Evolutionary conservation across 2,329 filamentous ascomycete genomes (phyloP), one percentile per base, ranked within the genome.

Genomic region (Apiospora hydei): DNA sequence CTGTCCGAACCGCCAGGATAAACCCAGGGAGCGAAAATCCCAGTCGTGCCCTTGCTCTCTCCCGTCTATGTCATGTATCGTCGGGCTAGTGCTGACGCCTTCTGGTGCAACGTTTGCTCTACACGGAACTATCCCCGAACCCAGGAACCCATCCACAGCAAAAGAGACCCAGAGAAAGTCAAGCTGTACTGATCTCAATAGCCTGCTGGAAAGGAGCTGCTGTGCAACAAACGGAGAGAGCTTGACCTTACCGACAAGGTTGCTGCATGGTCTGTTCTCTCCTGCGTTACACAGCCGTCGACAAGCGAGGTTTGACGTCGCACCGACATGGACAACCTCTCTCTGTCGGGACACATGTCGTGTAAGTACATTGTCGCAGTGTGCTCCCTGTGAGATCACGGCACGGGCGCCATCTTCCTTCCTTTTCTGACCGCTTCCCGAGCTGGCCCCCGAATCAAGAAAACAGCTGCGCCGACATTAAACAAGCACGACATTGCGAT

Each of bases 271-370:
- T 30, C 7, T 64, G n/a, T 30, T 64, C 30, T 41, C 57, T 38
- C 18, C 8, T 64, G 34, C 57, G 57, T 64, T 41, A n/a, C 57
- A 64, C 57, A 41, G 34, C 57, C 30, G 21, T 34, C 34, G 34
- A 41, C 34, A 64, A 41, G 57, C 57, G 57, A 64, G 34, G 18
- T 24, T 64, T 6, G 57, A 64, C 57, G 34, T 64, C 10, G 57
- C 13, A 64, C 57, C 18, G 34, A 64, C 57, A 64, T 41, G 57
- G 57, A 64, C 18, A 64, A 18, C 18, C 30, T 64, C 30, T 41
- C 57, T 61, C 53, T 61, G 53, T 61, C 53, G 26, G 30, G 53
- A 61, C 18, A 38, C 57, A 64, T 64, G 57, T 64, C 10, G 57
- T 64, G 57, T 64, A 41, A 64, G 34, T 24, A 18, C 4, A 61